Percentiles rank a stretch among this genome's conserved stretches.
These are phyloP conservation scores for Rhodocollybia butyracea DNA, from an alignment of 768 basidiomycete species.

Conservation along the genomic window DNA sequence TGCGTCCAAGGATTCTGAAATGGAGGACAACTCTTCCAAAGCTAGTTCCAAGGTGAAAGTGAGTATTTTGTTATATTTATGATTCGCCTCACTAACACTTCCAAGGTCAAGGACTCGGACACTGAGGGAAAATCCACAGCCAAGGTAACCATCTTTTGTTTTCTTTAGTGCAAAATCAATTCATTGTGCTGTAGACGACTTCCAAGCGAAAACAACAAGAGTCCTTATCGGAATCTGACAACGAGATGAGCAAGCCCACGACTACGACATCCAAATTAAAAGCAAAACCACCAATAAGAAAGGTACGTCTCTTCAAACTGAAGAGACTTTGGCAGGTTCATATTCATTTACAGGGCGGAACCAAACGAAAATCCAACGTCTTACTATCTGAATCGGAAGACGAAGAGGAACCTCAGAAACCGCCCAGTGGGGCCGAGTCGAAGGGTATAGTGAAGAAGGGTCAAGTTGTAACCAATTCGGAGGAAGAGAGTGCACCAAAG, in stretches of 20 bases:
- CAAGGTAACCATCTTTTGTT: too few relatives aligned
- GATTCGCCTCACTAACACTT: too few relatives aligned
- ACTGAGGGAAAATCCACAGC: too few relatives aligned
- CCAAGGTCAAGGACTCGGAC: too few relatives aligned
- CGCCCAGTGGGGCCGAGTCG: constrained; percentile 3
- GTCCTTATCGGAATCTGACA: constrained; percentile 8
- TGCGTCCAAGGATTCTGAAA: not conserved
- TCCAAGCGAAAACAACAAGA: constrained; percentile 5
- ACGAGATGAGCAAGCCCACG: constrained; percentile 2
- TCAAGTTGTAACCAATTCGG: constrained; percentile 59
- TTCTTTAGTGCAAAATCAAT: not conserved
- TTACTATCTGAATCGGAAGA: constrained; percentile 33
- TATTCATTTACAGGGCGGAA: constrained; percentile 19
- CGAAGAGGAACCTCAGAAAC: constrained; percentile 13
- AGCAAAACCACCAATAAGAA: not conserved
- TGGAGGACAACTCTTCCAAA: not conserved
- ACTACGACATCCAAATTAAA: not conserved
- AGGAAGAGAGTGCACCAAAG: constrained; percentile 42
- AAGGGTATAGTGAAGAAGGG: constrained; percentile 41
- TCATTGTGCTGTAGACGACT: too few relatives aligned
- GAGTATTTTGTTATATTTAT: not conserved
- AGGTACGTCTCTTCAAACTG: not conserved
- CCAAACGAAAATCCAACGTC: constrained; percentile 42
- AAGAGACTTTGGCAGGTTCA: not conserved
- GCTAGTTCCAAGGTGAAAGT: not conserved